Evolutionary conservation across 805 yeast species (phyloP), one percentile per base, ranked within the genome.

Genomic region (Blastobotrys americana): DNA sequence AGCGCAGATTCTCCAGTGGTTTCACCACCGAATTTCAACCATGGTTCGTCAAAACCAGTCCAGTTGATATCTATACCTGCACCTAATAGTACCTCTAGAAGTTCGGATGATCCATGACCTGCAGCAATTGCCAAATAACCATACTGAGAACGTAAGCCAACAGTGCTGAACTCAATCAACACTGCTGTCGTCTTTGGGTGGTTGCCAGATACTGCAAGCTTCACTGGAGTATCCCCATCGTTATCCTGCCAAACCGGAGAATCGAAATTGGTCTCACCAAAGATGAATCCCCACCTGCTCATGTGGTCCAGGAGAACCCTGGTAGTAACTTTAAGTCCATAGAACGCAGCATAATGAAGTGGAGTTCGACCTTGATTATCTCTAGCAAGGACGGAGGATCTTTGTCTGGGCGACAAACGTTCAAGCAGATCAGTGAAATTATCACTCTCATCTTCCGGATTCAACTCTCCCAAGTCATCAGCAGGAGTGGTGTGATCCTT

Each of bases 331-430:
- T 74, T 77, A 45, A 89, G 69, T 0, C 97, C 97, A 60, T 80
- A 87, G 55, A 86, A 93, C 2, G 93, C 80, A 16, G 95, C 81
- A 61, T 89, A 89, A 65, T 90, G 97, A 44, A 90, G 67, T 0
- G 97, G 95, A 0, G 96, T 84, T 48, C 96, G 73, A 49, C 71
- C 72, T 58, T 86, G 84, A 47, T 76, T 79, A 60, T 89, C 97
- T 37, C 74, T 76, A 42, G 82, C 80, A 39, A 80, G 64, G 18
- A 89, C 67, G 2, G 74, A 72, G 19, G 71, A 65, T 48, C 80
- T 72, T 48, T 77, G 66, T 50, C 72, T 73, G 1, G 72, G 70
- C 1, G 77, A 78, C 17, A 87, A 61, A 38, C 72, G 70, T 13
- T 71, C 67, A 44, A 88, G 69, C 25, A 87, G 71, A 57, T 78